phyloP scores from a whole-genome alignment of 805 yeast genomes.

The Candida saitoana region DNA sequence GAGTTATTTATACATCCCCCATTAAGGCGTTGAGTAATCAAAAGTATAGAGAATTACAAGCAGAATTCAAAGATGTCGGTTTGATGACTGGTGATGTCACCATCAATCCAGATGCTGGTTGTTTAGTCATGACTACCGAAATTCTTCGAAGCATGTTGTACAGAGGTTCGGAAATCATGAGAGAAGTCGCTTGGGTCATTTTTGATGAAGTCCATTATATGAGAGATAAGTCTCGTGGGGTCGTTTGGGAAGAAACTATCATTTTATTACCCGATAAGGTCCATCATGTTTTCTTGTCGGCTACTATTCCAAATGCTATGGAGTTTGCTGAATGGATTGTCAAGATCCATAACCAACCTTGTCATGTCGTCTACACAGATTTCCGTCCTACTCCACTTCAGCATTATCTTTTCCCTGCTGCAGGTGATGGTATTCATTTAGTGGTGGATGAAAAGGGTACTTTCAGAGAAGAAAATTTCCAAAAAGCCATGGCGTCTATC shows the following conservation, averaged over 20 bases:
- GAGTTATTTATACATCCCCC: conserved; percentile 94
- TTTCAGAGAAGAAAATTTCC: conserved; percentile 96
- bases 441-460: conserved; percentile 97
- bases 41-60: conserved; percentile 85
- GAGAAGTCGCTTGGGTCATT: conserved; percentile 98
- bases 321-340: conserved; percentile 99
- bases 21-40: conserved; percentile 93
- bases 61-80: conserved; percentile 96
- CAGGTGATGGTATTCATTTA: conserved; percentile 94
- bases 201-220: conserved; percentile 98
- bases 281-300: conserved; percentile 87
- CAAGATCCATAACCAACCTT: conserved; percentile 90
- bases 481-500: conserved; percentile 95
- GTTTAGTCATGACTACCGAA: conserved; percentile 98
- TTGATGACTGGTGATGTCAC: conserved; percentile 99
- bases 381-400: conserved; percentile 98
- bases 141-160: conserved; percentile 95
- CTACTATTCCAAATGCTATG: conserved; percentile 97
- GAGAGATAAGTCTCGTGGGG: conserved; percentile 98
- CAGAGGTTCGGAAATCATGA: conserved; percentile 95
- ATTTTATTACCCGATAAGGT: conserved; percentile 94
- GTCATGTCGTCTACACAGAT: conserved; percentile 97
- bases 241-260: conserved; percentile 99
- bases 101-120: conserved; percentile 96
- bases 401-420: conserved; percentile 97